phyloP scores from a whole-genome alignment of 805 yeast species.

The Kuraishia floccosa region DNA sequence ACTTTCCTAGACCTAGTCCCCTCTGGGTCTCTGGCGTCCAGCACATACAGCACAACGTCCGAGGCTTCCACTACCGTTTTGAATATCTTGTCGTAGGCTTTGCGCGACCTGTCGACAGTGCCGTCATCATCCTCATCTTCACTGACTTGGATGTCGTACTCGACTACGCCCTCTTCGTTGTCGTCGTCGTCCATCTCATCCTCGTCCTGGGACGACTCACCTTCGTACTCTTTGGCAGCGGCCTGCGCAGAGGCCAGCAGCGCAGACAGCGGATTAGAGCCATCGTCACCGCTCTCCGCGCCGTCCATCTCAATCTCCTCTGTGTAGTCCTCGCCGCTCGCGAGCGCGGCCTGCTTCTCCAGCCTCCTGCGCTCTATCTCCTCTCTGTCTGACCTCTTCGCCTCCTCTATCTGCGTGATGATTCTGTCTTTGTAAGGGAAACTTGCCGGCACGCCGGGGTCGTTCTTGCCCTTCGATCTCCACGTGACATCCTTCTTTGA shows the following conservation, averaged over 20 bases:
- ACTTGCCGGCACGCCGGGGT: conserved; percentile 89
- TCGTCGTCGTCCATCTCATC: conserved; percentile 27
- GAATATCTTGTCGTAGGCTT: conserved; percentile 89
- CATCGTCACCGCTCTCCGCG: conserved; percentile 25
- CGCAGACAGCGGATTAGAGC: conserved; percentile 54
- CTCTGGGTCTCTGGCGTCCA: conserved; percentile 97
- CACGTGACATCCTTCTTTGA: conserved; percentile 90
- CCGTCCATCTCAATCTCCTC: conserved; percentile 19
- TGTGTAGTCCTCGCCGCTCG: conserved; percentile 22
- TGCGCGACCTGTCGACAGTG: conserved; percentile 66
- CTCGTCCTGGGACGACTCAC: conserved; percentile 29
- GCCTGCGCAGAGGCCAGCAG: conserved; percentile 80
- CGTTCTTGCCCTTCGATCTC: conserved; percentile 77
- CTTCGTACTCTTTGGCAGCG: conserved; percentile 70
- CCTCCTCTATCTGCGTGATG: conserved; percentile 57
- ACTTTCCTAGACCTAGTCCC: conserved; percentile 86
- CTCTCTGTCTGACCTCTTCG: conserved; percentile 43
- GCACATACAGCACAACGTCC: conserved; percentile 85
- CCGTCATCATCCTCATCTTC: conserved; percentile 27
- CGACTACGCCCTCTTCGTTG: conserved; percentile 36
- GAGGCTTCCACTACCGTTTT: conserved; percentile 87
- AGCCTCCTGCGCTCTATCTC: conserved; percentile 37
- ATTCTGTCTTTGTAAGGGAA: conserved; percentile 91
- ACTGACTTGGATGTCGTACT: conserved; percentile 32
- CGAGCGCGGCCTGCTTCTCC: conserved; percentile 36